Evolutionary conservation across 495 filamentous ascomycete genomes (phyloP).

Genomic region (Chaetomium fimeti): DNA sequence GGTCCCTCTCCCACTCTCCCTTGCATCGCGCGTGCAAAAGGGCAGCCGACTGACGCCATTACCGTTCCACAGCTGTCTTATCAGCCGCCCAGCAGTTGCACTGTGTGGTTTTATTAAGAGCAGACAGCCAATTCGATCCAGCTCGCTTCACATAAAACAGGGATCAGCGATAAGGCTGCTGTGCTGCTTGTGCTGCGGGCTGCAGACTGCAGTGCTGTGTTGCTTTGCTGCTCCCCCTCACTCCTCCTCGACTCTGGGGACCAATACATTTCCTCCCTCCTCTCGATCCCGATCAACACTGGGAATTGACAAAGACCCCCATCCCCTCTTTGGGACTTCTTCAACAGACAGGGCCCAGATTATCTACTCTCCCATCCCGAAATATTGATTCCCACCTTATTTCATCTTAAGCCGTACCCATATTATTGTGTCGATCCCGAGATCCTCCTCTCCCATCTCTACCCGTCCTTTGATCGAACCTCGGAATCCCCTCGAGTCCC

Average conservation of each 20-base stretch:
- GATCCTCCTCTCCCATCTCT: too few relatives aligned
- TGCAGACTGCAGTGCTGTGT: too few relatives aligned
- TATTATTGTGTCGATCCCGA: background rate
- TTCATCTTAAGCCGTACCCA: background rate
- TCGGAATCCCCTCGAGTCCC: background rate
- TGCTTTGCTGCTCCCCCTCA: constrained; percentile 25
- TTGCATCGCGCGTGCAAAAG: too few relatives aligned
- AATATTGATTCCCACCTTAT: background rate
- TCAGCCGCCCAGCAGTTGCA: constrained; percentile 16
- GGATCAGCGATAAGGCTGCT: constrained; percentile 46
- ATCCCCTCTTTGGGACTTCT: background rate
- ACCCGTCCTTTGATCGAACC: too few relatives aligned
- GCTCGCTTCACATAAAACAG: constrained; percentile 25
- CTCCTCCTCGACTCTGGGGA: constrained; percentile 14
- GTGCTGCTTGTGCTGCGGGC: constrained; percentile 21
- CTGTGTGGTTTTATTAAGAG: background rate
- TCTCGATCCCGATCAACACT: constrained; percentile 6
- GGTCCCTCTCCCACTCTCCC: background rate
- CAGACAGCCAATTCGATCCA: background rate
- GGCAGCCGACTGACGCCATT: constrained; percentile 28
- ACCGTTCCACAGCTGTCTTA: constrained; percentile 24
- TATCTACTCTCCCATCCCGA: background rate
- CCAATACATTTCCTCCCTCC: constrained; percentile 15
- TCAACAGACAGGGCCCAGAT: constrained; percentile 8
- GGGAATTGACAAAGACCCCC: background rate